Base-by-base conservation (phyloP, 768 basidiomycete species). In the Leccinum obscurum region DNA sequence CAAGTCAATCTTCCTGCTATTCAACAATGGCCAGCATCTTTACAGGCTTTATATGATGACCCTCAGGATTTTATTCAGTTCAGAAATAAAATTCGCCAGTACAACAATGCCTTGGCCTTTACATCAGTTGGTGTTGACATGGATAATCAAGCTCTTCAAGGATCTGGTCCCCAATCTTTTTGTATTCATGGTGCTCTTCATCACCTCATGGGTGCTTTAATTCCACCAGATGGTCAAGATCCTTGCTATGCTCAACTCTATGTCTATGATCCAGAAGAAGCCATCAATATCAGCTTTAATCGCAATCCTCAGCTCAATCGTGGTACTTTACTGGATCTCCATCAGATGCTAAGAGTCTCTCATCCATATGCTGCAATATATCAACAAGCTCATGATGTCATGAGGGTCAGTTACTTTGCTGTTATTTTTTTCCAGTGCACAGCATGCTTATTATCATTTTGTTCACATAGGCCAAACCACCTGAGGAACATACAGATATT, bases 51-150 rank as follows among this genome's bases (percentile, higher is more conserved):
- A 4, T 46, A n/a, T 46, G 44, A 46, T 20, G 20, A 46, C 4
- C 39, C 3, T 41, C 39, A 41, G 39, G 0, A 46, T 20, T 4
- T 10, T n/a, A 22, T 20, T 17, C 0, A 41, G 20, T 46, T 46
- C 8, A 46, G 11, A 46, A 46, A n/a, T 6, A 46, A 46, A 17
- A 46, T 22, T 10, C 20, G 0, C 20, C 20, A 46, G 20, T 46
- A 46, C 10, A 46, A 46, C 20, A 46, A 56, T 52, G 11, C 49
- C 6, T 1, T 63, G 10, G 56, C 62, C 0, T 62, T 64, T 13
- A 64, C 62, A 1, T 64, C 50, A 32, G 5, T 64, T 1, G 62
- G 58, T 10, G 48, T 50, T 24, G 28, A 60, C 7, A 0, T 60
- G 1, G 26, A 59, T 0, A 6, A 53, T 10, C 1, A 51, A n/a